Conservation (phyloP, 2,329 filamentous ascomycete genomes). For the Fusarium devonianum region DNA sequence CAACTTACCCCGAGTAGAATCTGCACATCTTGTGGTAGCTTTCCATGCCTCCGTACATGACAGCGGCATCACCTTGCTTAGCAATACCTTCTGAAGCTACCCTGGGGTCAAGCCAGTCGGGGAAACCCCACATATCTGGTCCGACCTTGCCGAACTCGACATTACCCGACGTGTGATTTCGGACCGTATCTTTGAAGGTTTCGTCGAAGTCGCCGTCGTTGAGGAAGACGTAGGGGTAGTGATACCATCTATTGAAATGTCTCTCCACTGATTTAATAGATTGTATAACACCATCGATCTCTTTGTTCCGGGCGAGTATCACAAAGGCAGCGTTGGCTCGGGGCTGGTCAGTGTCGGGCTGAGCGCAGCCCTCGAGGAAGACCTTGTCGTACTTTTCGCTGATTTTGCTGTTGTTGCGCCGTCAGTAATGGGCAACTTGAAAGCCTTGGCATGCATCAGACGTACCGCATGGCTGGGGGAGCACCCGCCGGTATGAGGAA, state of each 20-base stretch:
- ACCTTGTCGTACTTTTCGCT: conserved; percentile 97
- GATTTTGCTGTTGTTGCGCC: conserved; percentile 73
- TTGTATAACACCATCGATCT: conserved; percentile 93
- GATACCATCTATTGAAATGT: conserved; percentile 98
- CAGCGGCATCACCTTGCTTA: conserved; percentile 94
- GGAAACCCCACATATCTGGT: conserved; percentile 91
- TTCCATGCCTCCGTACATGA: conserved; percentile 99
- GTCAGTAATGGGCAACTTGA: conserved; percentile 26
- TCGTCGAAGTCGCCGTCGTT: conserved; percentile 98
- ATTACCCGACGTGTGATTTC: conserved; percentile 84
- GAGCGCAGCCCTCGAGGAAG: conserved; percentile 88
- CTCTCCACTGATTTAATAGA: conserved; percentile 97
- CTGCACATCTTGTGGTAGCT: conserved; percentile 99
- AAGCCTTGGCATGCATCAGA: conserved; percentile 14
- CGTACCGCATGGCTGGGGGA: conserved; percentile 87
- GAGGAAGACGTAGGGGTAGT: conserved; percentile 98
- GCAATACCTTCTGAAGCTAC: conserved; percentile 95
- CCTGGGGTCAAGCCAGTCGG: conserved; percentile 93
- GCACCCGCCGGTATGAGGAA: conserved; percentile 88
- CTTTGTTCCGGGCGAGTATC: conserved; percentile 93
- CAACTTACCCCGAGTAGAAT: conserved; percentile 91
- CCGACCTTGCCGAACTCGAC: conserved; percentile 97
- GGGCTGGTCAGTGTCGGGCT: conserved; percentile 78
- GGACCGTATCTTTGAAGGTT: conserved; percentile 86
- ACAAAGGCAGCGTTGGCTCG: conserved; percentile 96